Evolutionary conservation across 768 basidiomycete genomes (phyloP), one percentile per base, ranked within the genome.

Genomic region (Mrakia frigida): DNA sequence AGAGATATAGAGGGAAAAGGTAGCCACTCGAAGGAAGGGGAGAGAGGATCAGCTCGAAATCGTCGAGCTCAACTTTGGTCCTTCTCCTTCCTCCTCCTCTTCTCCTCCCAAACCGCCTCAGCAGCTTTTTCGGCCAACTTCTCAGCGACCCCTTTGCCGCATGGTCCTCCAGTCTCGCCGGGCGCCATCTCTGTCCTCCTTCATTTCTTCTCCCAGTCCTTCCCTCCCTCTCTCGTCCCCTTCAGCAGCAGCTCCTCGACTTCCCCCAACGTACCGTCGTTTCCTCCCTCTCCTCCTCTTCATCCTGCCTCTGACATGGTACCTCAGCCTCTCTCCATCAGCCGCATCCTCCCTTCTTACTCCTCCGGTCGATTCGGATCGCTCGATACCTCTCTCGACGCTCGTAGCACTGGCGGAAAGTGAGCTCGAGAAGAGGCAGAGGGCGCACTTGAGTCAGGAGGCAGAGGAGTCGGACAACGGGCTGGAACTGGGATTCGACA

Each of bases 381-480:
- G 35, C 16, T 72, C 71, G 28, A 75, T 75, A 31, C 31, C 52
- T 25, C 39, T 70, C 9, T 60, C 68, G n/a, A 41, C 68, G 69
- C 56, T 75, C 21, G 46, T 70, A 25, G 28, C 52, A 10, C 35
- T 75, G n/a, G 74, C 56, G 1, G 28, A 70, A 33, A 31, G 25
- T 6, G 74, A 75, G 53, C 33, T 75, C 43, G 37, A 18, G 7
- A 56, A 39, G 35, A 56, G 41, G 14, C 74, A 75, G 60, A 18
- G 39, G 16, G 23, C 0, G 13, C 60, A 61, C 39, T 13, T 74
- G 25, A 31, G 25, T 14, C 31, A 37, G 4, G 61, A 74, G 61
- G 53, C 50, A 23, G 74, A 69, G 28, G 41, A 59, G 9, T 6
- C 14, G 33, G 18, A 56, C 43, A 35, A 53, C 23, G 74, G 68